Evolutionary conservation across 129 eudicot genomes (phyloP), one percentile per base, ranked within the genome.

Genomic region (Flaveria bidentis): DNA sequence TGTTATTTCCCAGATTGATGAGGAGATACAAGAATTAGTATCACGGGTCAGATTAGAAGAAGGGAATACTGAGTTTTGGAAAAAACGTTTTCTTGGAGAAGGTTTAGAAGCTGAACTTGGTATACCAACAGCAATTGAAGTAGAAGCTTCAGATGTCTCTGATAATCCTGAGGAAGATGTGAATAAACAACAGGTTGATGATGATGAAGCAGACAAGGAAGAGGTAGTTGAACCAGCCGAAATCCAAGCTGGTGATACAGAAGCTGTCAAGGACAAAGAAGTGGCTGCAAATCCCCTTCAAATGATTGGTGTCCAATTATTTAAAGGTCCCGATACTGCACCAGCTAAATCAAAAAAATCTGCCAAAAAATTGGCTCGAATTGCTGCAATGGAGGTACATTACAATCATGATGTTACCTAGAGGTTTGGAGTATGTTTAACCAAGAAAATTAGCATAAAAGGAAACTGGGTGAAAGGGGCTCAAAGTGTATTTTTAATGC

Each of bases 61-160:
- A 81, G 98, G 98, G 71, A 87, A 94, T 69, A 94, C 98, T 45
- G 98, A 94, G 80, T 94, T 91, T 87, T 94, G 96, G 96, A 94
- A 80, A 74, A 79, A 83, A 12, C 90, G 98, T 53, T 94, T 94
- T 82, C 96, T 94, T 72, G 97, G 96, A 67, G 98, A 91, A 83
- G 81, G 85, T 28, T 79, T 91, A 74, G 85, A 84, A 56, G 77
- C 87, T 41, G 87, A 86, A 63, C 79, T 82, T 63, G 76, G 76
- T 57, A 86, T 84, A 64, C 84, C 75, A 9, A 55, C 85, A 14
- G 97, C 78, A 15, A 86, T 76, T 39, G 82, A 75, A 28, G 85
- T 81, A 12, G 92, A 88, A 75, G 72, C 80, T 84, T 33, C 69
- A 67, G 96, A 87, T 74, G 86, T 71, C 66, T 18, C 80, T 15